Evolutionary conservation across 495 filamentous ascomycete species (phyloP), one percentile per base, ranked within the genome.

Genomic region (Penicillium bovifimosum): DNA sequence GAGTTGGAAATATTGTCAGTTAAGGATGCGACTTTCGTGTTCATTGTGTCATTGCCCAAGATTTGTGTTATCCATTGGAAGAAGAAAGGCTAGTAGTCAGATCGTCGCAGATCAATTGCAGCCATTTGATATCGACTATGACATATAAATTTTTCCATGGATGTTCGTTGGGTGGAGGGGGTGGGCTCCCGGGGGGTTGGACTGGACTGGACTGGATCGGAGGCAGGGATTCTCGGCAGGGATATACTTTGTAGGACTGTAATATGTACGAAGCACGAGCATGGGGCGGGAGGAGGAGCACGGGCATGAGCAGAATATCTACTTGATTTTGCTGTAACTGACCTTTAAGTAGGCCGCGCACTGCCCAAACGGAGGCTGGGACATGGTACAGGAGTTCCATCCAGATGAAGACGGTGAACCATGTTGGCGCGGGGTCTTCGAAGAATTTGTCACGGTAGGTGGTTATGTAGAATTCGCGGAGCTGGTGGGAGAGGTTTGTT

Each of bases 371-470:
- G 42, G 82, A 85, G 13, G 86, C 58, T 1, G 90, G 90, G 2
- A 85, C 62, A 55, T 90, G 81, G 59, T 86, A 85, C 32, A 84
- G 48, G 27, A 83, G 55, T 70, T 95, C 90, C 65, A 89, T 74
- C 65, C 77, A 83, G 26, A 83, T 70, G 63, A 85, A 91, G 5
- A 80, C 58, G 2, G 67, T 71, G 67, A 92, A 91, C 84, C 88
- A 96, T 40, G 72, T 72, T 0, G 87, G 83, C 2, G 82, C 70
- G 16, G 62, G 55, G 26, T 74, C 73, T 40, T 78, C 75, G 63
- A 90, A 87, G 72, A 91, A 87, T 24, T 83, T 87, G 69, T 96
- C 90, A 35, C 81, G 80, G 72, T 84, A 88, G 7, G 76, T 86
- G 11, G 65, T 52, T 54, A 87, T 76, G 71, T 92, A 91, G 68